phyloP scores from a whole-genome alignment of 495 filamentous ascomycete genomes.

The Talaromyces adpressus region DNA sequence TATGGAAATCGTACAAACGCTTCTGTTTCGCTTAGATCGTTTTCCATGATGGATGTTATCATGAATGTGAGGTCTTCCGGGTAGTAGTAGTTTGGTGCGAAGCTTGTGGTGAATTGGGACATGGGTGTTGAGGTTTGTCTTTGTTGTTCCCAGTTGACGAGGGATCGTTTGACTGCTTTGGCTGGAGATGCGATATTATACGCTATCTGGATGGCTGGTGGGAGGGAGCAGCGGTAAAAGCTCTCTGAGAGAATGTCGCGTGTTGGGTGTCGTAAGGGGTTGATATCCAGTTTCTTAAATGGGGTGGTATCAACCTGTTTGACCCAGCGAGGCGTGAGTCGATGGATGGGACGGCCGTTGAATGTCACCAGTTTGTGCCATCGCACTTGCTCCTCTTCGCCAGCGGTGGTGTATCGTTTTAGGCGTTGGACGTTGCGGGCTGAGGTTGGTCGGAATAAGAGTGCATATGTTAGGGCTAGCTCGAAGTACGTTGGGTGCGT shows the following conservation, averaged over 20 bases:
- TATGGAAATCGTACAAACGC: not conserved
- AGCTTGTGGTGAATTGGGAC: not conserved
- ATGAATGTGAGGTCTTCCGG: not conserved
- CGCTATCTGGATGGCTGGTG: not conserved
- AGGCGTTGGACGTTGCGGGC: not conserved
- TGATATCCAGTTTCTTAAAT: slow-evolving; percentile 3
- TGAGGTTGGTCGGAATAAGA: slow-evolving; percentile 6
- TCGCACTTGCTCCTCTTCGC: not conserved
- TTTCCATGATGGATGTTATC: not conserved
- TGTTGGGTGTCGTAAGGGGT: not conserved
- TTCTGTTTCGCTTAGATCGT: not conserved
- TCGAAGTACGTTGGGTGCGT: not conserved
- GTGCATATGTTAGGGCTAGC: slow-evolving; percentile 4
- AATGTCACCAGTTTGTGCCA: slow-evolving; percentile 5
- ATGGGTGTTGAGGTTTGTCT: slow-evolving; percentile 4
- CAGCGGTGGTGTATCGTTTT: slow-evolving; percentile 1
- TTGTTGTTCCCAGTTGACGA: not conserved
- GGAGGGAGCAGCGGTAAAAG: slow-evolving; percentile 5
- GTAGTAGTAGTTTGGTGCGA: not conserved
- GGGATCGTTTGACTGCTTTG: not conserved
- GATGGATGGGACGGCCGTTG: slow-evolving; percentile 3
- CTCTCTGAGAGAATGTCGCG: slow-evolving; percentile 7
- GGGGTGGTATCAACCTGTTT: not conserved
- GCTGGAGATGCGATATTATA: not conserved
- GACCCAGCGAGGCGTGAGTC: not conserved